These are phyloP conservation scores for Ascoidea asiatica DNA, from an alignment of 805 yeast genomes.

Conservation along the genomic window DNA sequence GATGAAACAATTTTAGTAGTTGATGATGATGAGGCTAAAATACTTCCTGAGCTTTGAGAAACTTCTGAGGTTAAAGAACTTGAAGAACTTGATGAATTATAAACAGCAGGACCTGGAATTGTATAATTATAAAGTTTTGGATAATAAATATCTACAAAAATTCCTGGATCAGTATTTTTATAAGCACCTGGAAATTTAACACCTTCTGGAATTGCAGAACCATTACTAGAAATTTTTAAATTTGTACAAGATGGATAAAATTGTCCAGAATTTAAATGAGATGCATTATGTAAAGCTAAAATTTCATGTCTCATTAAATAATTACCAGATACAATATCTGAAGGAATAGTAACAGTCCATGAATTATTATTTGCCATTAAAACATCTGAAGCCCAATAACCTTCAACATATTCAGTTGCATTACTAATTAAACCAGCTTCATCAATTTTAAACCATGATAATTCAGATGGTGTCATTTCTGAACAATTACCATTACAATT, in stretches of 20 bases:
- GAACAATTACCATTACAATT: constrained; percentile 3
- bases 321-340: constrained; percentile 6
- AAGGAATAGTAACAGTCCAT: constrained; percentile 7
- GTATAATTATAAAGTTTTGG: constrained; percentile 2
- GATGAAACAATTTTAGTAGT: too few species aligned
- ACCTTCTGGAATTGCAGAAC: constrained; percentile 4
- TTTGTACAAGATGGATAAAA: constrained; percentile 8
- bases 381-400: constrained; percentile 8
- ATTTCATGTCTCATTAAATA: constrained; percentile 9
- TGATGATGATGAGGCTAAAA: too few species aligned
- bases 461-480: constrained; percentile 1
- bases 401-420: too few species aligned
- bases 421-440: constrained; percentile 4
- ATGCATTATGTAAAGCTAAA: constrained; percentile 7
- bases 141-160: constrained; percentile 6
- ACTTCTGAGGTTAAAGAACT: background rate
- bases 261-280: constrained; percentile 5
- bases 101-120: constrained; percentile 10
- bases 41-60: too few species aligned
- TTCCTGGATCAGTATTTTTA: constrained; percentile 7
- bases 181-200: constrained; percentile 11
- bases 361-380: constrained; percentile 6
- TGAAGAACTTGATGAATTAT: background rate
- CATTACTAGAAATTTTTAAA: constrained; percentile 6
- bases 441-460: constrained; percentile 8